phyloP scores from a whole-genome alignment of 768 basidiomycete species.

The Kwoniella pini region DNA sequence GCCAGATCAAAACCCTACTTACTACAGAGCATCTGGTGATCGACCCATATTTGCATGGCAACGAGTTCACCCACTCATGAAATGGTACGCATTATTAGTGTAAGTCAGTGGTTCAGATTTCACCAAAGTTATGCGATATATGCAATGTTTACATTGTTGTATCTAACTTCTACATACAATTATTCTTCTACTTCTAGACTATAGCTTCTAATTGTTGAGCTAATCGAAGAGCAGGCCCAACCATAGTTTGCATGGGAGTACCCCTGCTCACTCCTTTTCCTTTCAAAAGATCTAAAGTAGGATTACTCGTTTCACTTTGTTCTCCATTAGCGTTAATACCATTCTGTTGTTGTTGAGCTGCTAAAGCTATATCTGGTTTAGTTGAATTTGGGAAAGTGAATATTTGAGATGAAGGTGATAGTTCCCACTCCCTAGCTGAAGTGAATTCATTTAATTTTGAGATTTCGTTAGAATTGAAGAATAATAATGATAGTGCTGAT shows the following conservation, averaged over 20 bases:
- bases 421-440: conserved; percentile 65
- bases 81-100: too few species aligned
- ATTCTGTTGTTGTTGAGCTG: conserved; percentile 6
- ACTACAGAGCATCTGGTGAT: too few species aligned
- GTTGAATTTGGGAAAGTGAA: conserved; percentile 68
- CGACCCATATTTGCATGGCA: too few species aligned
- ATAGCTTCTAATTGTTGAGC: conserved; percentile 55
- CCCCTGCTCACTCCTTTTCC: conserved; percentile 33
- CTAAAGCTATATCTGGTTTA: conserved; percentile 30
- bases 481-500: conserved; percentile 85
- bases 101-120: too few species aligned
- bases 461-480: conserved; percentile 82
- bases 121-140: background rate
- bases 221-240: conserved; percentile 52
- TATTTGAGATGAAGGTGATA: conserved; percentile 68
- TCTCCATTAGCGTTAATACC: background rate
- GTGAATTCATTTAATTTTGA: conserved; percentile 66
- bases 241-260: conserved; percentile 47
- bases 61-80: too few species aligned
- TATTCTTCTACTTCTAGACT: conserved; percentile 27
- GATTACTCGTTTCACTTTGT: conserved; percentile 2
- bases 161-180: background rate
- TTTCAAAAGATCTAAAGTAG: conserved; percentile 18
- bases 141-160: background rate
- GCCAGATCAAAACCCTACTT: too few species aligned